phyloP scores from a whole-genome alignment of 768 basidiomycete genomes.

The Trametes sanguinea region DNA sequence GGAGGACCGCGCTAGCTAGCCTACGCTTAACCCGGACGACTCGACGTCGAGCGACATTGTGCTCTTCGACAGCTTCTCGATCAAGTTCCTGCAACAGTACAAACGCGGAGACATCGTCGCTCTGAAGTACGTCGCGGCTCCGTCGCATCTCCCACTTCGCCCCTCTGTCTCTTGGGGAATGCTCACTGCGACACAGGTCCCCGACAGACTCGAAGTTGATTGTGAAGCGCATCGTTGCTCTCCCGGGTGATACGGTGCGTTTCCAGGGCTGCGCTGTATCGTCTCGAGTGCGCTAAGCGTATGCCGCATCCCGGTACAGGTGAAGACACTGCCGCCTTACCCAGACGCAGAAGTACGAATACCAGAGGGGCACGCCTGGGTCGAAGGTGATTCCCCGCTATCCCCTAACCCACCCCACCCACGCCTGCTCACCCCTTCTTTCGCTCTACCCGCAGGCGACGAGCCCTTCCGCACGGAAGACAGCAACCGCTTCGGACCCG shows the following conservation, averaged over 20 bases:
- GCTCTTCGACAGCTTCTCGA: conserved; percentile 57
- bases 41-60: conserved; percentile 63
- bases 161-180: too few species aligned
- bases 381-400: conserved; percentile 56
- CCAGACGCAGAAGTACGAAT: conserved; percentile 53
- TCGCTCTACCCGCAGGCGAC: conserved; percentile 47
- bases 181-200: conserved; percentile 44
- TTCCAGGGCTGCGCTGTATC: too few species aligned
- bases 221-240: conserved; percentile 67
- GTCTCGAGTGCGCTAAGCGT: too few species aligned
- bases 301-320: conserved; percentile 18
- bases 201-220: conserved; percentile 54
- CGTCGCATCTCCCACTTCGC: too few species aligned
- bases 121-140: conserved; percentile 47
- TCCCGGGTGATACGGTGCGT: conserved; percentile 56
- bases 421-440: background rate
- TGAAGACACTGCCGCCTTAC: conserved; percentile 71
- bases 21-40: conserved; percentile 73
- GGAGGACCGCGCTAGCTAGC: conserved; percentile 45
- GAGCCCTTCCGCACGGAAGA: conserved; percentile 68
- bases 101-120: conserved; percentile 66
- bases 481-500: conserved; percentile 74
- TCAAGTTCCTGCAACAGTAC: conserved; percentile 40
- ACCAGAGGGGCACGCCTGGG: conserved; percentile 69
- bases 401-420: background rate